phyloP scores from a whole-genome alignment of 345 rosid genomes.

The Hevea brasiliensis region DNA sequence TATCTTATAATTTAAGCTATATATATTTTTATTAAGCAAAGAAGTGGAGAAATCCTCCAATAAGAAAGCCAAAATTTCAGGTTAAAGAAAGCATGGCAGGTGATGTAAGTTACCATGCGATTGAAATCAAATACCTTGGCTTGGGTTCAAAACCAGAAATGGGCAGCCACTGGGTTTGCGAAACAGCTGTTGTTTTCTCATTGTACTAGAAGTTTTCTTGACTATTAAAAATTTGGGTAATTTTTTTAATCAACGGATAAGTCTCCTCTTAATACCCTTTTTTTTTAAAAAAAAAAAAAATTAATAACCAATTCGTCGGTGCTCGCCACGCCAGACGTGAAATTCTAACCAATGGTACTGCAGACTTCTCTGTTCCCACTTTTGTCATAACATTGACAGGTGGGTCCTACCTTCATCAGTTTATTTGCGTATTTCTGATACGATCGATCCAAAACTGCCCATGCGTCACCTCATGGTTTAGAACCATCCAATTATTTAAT shows the following conservation, averaged over 20 bases:
- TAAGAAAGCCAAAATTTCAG: neutral
- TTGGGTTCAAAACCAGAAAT: conserved; percentile 8
- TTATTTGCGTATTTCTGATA: too few species aligned
- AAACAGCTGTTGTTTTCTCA: neutral
- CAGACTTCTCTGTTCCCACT: conserved; percentile 10
- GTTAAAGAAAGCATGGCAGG: neutral
- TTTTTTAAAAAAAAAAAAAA: too few species aligned
- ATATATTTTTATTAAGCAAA: too few species aligned
- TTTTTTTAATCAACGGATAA: neutral
- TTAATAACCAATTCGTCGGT: conserved; percentile 16
- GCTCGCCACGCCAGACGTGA: conserved; percentile 17
- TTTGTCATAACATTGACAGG: conserved; percentile 1
- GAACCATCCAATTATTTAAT: neutral
- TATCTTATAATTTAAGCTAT: too few species aligned
- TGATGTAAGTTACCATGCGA: neutral
- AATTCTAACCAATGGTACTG: conserved; percentile 11
- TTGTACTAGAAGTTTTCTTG: neutral
- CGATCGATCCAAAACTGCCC: neutral
- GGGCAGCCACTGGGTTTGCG: neutral
- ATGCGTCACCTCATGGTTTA: neutral
- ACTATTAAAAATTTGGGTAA: too few species aligned
- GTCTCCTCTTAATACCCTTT: neutral
- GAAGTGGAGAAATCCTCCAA: too few species aligned
- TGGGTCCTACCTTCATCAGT: neutral
- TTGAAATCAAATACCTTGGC: too few species aligned